Conservation (phyloP, 2,329 filamentous ascomycete genomes). For the Curvularia verruculosa region DNA sequence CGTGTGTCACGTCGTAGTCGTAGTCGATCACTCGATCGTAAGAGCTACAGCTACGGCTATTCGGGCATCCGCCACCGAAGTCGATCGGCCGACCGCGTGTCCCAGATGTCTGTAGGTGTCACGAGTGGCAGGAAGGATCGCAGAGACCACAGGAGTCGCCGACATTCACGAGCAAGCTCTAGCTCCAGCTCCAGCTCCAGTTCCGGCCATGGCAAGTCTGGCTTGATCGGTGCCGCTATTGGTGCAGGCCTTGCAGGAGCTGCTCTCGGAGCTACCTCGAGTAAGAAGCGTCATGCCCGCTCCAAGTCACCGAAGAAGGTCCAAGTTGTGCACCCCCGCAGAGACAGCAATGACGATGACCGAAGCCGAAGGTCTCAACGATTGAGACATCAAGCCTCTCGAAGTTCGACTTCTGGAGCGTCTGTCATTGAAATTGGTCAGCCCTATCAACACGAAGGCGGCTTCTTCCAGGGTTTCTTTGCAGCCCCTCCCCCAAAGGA, state of each 20-base stretch:
- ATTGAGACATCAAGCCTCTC: constrained; percentile 39
- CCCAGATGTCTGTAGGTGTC: constrained; percentile 42
- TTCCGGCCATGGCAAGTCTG: constrained; percentile 44
- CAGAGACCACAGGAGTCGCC: constrained; percentile 44
- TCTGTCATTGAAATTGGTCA: constrained; percentile 72
- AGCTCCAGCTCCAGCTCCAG: constrained; percentile 54
- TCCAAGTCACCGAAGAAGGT: constrained; percentile 46
- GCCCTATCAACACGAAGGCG: constrained; percentile 54
- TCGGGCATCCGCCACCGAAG: constrained; percentile 50
- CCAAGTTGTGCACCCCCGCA: constrained; percentile 34
- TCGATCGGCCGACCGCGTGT: constrained; percentile 44
- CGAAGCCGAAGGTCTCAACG: constrained; percentile 35
- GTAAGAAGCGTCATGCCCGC: constrained; percentile 43
- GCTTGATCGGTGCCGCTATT: constrained; percentile 46
- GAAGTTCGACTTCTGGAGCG: constrained; percentile 53
- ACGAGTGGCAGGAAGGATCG: constrained; percentile 46
- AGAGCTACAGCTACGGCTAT: constrained; percentile 54
- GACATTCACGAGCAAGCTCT: constrained; percentile 45
- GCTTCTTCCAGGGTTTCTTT: constrained; percentile 61
- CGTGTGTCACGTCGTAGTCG: constrained; percentile 40
- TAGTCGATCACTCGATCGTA: constrained; percentile 49
- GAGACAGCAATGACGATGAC: constrained; percentile 41
- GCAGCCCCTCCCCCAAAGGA: constrained; percentile 57
- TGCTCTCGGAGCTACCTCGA: constrained; percentile 42
- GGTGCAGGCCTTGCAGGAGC: constrained; percentile 50